Base-by-base conservation (phyloP, 2,329 filamentous ascomycete genomes). In the Didymella arachidicola region DNA sequence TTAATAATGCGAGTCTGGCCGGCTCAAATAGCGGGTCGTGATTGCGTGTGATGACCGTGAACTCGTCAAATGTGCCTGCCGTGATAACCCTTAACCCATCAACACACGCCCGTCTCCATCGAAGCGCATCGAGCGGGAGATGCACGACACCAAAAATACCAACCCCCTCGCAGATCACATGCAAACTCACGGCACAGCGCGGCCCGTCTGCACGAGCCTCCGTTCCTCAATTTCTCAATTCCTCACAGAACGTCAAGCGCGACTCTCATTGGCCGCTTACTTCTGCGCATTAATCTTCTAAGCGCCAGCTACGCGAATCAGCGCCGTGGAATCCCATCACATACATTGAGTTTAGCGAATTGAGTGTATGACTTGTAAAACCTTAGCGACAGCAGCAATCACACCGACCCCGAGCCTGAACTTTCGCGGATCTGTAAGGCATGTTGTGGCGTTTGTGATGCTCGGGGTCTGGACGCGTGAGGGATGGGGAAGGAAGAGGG, bases 261-360 rank as follows among this genome's bases (percentile, higher is more conserved):
- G 22, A 2, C 22, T 22, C 46, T 26, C 1, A 59, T 51, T 59
- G 56, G 56, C 45, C 25, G 50, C 10, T 8, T 14, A 44, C 53
- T 49, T 32, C 16, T 26, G 50, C 6, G 12, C 18, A 44, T 58
- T 53, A 39, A 18, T 25, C 8, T 14, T 19, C 38, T 58, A 58
- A 53, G 55, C 55, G 55, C 55, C 55, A 38, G 38, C 18, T 53
- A 49, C 49, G 55, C 55, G 55, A 56, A 56, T 47, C 36, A 56
- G 16, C 12, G 30, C 29, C 45, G 30, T 29, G 38, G 25, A 26
- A 27, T 16, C 18, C 7, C 52, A 48, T 48, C 44, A 22, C 36
- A 48, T 29, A 29, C 14, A 45, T 39, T 11, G 25, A 45, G 50
- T 14, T 43, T 38, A 42, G 51, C 51, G 12, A 51, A 54, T 45